Evolutionary conservation across 768 basidiomycete species (phyloP), one percentile per base, ranked within the genome.

Genomic region (Wakefieldia striispora): DNA sequence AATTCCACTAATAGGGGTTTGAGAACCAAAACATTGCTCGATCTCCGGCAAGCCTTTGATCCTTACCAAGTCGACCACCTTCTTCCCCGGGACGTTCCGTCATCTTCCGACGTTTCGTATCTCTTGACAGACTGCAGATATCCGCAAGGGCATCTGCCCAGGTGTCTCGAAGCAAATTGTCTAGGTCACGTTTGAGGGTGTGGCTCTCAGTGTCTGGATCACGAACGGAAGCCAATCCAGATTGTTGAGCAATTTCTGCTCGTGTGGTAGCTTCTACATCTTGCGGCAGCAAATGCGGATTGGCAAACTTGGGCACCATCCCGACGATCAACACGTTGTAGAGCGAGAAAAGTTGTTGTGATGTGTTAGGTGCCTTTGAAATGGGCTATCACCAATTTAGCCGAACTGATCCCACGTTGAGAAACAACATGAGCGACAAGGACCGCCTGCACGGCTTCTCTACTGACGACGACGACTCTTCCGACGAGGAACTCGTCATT

Each of bases 391-490:
- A n/a, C n/a, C 7, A 6, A 19, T 36, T 21, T 20, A 12, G 13
- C 20, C 20, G 29, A 19, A 39, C 24, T 11, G 20, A 12, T 17
- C 40, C 2, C 26, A 29, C 27, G 7, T 31, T 17, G 24, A n/a
- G 29, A 33, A 16, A 47, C 17, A 27, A 47, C n/a, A 63, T 63
- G 62, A 66, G 54, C 17, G 61, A 65, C 21, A 74, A 77, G n/a
- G 70, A 78, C 6, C 76, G 79, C 43, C 56, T 91, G 16, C 77
- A 83, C 52, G 89, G 87, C 12, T 89, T 91, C 64, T 86, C 87
- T 1, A 83, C 86, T 6, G 88, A 89, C 56, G 84, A 84, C 41
- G 81, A 84, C 45, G 80, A 80, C 48, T 85, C 86, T 29, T 90
- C 88, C 9, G 91, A 91, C 47, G 92, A 91, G 21, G 88, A 90